Base-by-base conservation (phyloP, 768 basidiomycete genomes). In the Mycena latifolia region DNA sequence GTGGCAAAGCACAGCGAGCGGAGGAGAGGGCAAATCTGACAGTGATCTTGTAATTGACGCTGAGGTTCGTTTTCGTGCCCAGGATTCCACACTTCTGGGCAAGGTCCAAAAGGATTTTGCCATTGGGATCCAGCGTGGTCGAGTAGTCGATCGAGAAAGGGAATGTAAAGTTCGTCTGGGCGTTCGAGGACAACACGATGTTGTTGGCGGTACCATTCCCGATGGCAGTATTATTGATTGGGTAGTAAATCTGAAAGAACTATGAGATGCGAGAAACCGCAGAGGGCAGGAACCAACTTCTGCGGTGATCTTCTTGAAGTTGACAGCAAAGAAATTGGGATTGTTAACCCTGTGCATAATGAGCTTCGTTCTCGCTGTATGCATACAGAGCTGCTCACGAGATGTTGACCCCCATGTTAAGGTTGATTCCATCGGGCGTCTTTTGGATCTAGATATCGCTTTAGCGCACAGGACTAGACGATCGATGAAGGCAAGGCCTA, bases 291-390 rank as follows among this genome's bases (percentile, higher is more conserved):
- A 33, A 66, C 77, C 56, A 75, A 91, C 91, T 43, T 89, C 77
- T 5, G 89, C 90, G 47, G 85, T 81, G 67, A 95, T 86, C 61
- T 85, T 84, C 57, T 85, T 84, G 76, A 95, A 84, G 22, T 82
- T 83, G 12, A 92, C 89, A 11, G 84, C 77, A 73, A 95, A 93
- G 77, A 87, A 93, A 75, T 95, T 95, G 29, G 93, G 94, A 72
- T 95, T 95, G 73, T 80, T 80, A 59, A 94, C 91, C 29, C 93
- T 95, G 69, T 3, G 12, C 6, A 54, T 35, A 61, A 48, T 70
- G 39, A 75, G 65, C 24, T 28, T 43, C 22, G 22, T 41, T 22
- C 31, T 11, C 43, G 27, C 45, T 1, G 27, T 15, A 17, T 43
- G 15, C 59, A 51, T 31, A 46, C n/a, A 14, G 63, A 65, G 12